Evolutionary conservation across 441 rosid genomes (phyloP), one percentile per base, ranked within the genome.

Genomic region (Erodium moschatum): DNA sequence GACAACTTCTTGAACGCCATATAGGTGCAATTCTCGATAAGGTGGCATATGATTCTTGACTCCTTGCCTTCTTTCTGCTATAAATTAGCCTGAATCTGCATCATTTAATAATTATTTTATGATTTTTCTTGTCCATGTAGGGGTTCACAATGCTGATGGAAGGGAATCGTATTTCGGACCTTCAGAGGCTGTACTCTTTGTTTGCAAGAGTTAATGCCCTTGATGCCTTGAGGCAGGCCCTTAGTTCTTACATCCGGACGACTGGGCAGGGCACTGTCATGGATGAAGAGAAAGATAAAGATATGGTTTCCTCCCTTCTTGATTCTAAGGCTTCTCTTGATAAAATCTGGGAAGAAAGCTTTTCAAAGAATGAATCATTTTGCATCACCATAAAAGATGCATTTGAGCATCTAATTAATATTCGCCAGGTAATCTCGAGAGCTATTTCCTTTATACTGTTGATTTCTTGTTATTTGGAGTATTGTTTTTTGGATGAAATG

Each of bases 241-340:
- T 94, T 64, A 90, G 87, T 72, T 77, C 83, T 11, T 91, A 90
- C 78, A 84, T 87, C 52, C 88, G 97, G 62, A 87, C 83, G 84
- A 86, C 91, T 44, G 99, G 97, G 67, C 89, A 91, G 74, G 80
- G 87, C 74, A 80, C 86, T 46, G 86, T 91, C 70, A 84, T 91
- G 96, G 99, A 94, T 84, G 97, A 94, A 78, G 99, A 94, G 82
- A 94, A 91, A 79, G 99, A 94, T 73, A 94, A 94, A 75, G 99
- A 91, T 69, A 94, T 94, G 97, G 99, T 91, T 72, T 80, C 85
- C 31, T 83, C 92, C 50, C 76, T 91, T 64, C 79, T 94, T 82
- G 97, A 90, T 71, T 91, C 90, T 75, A 94, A 91, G 86, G 88
- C 85, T 67, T 85, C 90, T 24, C 94, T 94, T 75, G 99, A 94